A percentile compares a stretch with the other conserved stretches of the same genome.
Evolutionary conservation across 2,329 filamentous ascomycete species (phyloP).

Genomic region (Nemania sp.): DNA sequence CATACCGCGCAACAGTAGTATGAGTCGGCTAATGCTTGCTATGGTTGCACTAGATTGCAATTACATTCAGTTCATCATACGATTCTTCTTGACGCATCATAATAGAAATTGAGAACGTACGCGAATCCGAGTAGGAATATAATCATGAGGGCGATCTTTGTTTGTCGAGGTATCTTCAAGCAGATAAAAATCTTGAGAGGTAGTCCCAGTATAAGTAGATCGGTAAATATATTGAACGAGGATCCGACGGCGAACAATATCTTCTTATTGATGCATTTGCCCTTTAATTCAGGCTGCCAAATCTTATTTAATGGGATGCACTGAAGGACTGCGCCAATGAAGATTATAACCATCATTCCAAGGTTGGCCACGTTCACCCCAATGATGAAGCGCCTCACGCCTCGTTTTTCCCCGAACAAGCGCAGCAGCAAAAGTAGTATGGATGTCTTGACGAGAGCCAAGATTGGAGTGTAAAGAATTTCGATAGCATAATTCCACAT

Average conservation of each 20-base stretch:
- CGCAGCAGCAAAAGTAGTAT: constrained; percentile 51
- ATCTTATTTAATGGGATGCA: constrained; percentile 42
- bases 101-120: constrained; percentile 17
- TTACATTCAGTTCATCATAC: neutral
- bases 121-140: constrained; percentile 45
- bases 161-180: constrained; percentile 44
- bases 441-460: constrained; percentile 50
- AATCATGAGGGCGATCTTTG: constrained; percentile 45
- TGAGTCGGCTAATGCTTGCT: constrained; percentile 41
- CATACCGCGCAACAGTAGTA: constrained; percentile 40
- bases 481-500: constrained; percentile 45
- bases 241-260: constrained; percentile 42
- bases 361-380: constrained; percentile 42
- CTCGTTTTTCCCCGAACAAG: constrained; percentile 43
- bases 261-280: constrained; percentile 40
- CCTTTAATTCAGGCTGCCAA: constrained; percentile 36
- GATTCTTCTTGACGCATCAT: neutral
- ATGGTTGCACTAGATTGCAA: constrained; percentile 40
- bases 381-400: constrained; percentile 39
- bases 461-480: constrained; percentile 50
- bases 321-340: constrained; percentile 45
- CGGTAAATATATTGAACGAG: constrained; percentile 46
- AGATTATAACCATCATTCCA: constrained; percentile 28
- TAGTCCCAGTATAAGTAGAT: constrained; percentile 44
- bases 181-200: constrained; percentile 47